phyloP scores from a whole-genome alignment of 306 rosid species.

The Psophocarpus tetragonolobus region DNA sequence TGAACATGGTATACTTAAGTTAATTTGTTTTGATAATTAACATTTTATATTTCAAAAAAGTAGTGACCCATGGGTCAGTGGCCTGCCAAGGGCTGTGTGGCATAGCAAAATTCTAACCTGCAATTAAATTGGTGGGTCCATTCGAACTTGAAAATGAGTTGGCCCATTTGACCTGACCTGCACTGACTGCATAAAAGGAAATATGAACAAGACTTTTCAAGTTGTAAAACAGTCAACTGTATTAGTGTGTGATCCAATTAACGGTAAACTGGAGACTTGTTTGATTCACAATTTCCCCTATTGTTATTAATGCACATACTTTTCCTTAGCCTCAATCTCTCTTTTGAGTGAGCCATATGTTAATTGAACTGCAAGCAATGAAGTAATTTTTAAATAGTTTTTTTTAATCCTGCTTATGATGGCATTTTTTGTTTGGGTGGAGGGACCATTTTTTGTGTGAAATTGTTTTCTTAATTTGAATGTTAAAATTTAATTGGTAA shows the following conservation, averaged over 20 bases:
- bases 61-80: no score
- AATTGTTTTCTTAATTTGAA: background rate
- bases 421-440: background rate
- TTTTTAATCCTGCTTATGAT: background rate
- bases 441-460: background rate
- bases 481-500: background rate
- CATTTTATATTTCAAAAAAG: no score
- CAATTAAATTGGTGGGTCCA: no score
- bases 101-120: no score
- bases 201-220: background rate
- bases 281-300: background rate
- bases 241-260: conserved; percentile 6
- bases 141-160: no score
- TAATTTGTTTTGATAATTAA: no score
- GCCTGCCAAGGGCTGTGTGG: no score
- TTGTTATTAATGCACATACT: background rate
- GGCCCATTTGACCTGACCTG: no score
- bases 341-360: background rate
- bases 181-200: background rate
- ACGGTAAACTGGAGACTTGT: background rate
- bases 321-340: background rate
- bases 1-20: no score
- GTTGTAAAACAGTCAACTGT: background rate
- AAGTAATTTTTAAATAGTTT: background rate
- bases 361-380: background rate